These are phyloP conservation scores for Diversispora eburnea DNA, from an alignment of 192 early-diverging fungal genomes.

Conservation along the genomic window DNA sequence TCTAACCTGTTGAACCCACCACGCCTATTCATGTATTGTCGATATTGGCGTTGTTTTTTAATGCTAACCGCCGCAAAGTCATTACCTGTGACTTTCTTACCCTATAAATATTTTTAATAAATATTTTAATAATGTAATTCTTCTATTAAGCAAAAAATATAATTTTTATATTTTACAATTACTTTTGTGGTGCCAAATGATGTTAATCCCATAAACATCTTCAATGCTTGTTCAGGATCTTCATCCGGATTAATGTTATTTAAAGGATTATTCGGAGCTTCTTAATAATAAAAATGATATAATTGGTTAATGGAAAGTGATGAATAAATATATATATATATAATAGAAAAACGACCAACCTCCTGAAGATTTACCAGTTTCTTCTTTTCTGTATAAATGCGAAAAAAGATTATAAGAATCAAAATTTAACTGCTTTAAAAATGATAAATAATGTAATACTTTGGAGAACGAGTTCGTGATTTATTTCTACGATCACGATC, in stretches of 20 bases:
- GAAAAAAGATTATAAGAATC: not conserved
- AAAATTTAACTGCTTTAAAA: not conserved
- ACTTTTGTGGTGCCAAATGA: constrained; percentile 86
- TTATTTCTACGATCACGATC: constrained; percentile 17
- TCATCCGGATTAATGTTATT: constrained; percentile 44
- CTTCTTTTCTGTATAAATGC: constrained; percentile 13
- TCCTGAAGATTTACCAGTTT: not conserved
- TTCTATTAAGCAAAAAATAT: not conserved
- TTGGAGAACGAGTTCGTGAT: constrained; percentile 13
- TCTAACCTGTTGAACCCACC: constrained; percentile 77
- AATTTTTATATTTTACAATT: constrained; percentile 12
- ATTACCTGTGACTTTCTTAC: constrained; percentile 73
- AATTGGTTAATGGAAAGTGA: not conserved
- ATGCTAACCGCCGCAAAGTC: constrained; percentile 71
- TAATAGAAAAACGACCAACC: not conserved
- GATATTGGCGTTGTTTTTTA: constrained; percentile 81
- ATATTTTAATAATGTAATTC: not conserved
- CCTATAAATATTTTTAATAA: constrained; percentile 37
- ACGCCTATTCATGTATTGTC: constrained; percentile 93
- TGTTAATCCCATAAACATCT: constrained; percentile 80
- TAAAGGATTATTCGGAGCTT: constrained; percentile 21
- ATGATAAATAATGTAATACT: not conserved
- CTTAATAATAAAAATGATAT: not conserved
- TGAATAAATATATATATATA: not conserved
- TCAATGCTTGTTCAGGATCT: constrained; percentile 73